Evolutionary conservation across 495 filamentous ascomycete species (phyloP).

Genomic region (Cairneyella variabilis): DNA sequence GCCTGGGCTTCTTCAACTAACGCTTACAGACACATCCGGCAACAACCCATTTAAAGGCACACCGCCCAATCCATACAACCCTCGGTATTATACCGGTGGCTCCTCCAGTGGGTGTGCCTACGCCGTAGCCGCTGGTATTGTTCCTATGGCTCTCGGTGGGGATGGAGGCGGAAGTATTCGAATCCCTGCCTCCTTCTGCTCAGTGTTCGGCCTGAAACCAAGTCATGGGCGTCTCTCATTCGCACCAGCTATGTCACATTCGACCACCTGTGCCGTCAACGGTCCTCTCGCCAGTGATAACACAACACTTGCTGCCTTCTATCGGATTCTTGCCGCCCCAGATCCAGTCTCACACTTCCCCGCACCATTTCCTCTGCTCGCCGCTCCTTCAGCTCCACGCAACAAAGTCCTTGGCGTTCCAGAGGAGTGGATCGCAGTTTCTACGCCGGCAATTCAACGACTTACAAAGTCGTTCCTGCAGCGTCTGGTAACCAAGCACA

Average conservation of each 20-base stretch:
- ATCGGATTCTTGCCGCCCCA: conserved; percentile 69
- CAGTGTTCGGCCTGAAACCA: conserved; percentile 84
- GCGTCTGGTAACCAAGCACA: conserved; percentile 50
- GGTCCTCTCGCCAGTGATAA: conserved; percentile 78
- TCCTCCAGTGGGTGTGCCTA: conserved; percentile 84
- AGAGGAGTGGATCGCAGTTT: conserved; percentile 65
- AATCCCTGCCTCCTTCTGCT: conserved; percentile 78
- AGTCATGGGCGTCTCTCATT: conserved; percentile 61
- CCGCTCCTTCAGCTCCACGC: conserved; percentile 10
- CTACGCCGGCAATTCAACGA: conserved; percentile 57
- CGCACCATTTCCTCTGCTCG: conserved; percentile 29
- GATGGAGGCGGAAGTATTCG: conserved; percentile 88
- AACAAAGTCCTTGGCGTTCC: conserved; percentile 62
- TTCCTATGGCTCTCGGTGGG: conserved; percentile 79
- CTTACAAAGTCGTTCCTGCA: conserved; percentile 56
- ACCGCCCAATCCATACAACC: conserved; percentile 78
- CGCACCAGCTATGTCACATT: conserved; percentile 7
- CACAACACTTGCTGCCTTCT: conserved; percentile 74
- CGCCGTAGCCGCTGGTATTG: conserved; percentile 66
- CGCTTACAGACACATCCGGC: conserved; percentile 64
- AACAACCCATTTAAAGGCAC: conserved; percentile 81
- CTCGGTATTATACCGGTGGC: conserved; percentile 78
- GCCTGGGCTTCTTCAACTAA: not conserved
- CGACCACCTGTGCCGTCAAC: conserved; percentile 43
- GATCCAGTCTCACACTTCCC: conserved; percentile 41